Conservation (phyloP, 1,139 yeast genomes). For the Debaryomyces singareniensis region DNA sequence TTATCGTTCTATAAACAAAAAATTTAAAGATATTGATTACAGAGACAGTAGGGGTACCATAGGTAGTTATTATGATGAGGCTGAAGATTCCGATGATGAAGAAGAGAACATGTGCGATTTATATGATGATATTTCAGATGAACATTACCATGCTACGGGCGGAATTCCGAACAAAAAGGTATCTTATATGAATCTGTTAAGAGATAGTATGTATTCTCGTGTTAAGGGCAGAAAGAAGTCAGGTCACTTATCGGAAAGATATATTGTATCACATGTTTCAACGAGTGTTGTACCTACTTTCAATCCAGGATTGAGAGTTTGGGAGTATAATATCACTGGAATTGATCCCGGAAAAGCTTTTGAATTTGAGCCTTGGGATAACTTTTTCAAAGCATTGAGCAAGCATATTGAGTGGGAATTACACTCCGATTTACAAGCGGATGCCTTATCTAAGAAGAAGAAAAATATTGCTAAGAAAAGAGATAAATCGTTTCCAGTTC, state of each 20-base stretch:
- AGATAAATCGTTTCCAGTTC: conserved; percentile 65
- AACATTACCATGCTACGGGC: conserved; percentile 31
- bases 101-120: conserved; percentile 2
- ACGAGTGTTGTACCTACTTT: conserved; percentile 83
- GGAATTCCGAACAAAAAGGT: conserved; percentile 67
- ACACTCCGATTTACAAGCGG: conserved; percentile 11
- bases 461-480: conserved; percentile 12
- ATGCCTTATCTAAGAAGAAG: conserved; percentile 11
- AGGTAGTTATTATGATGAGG: conserved; percentile 2
- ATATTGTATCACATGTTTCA: conserved; percentile 62
- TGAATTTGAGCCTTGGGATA: conserved; percentile 43
- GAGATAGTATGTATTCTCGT: conserved; percentile 45
- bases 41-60: conserved; percentile 1
- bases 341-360: conserved; percentile 18
- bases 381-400: conserved; percentile 46
- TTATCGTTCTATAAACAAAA: conserved; percentile 41
- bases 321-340: conserved; percentile 76
- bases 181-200: conserved; percentile 48
- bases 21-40: conserved; percentile 5
- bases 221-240: conserved; percentile 38
- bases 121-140: conserved; percentile 3
- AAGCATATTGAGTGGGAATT: conserved; percentile 15
- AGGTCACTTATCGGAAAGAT: conserved; percentile 49
- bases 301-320: conserved; percentile 74
- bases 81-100: conserved; percentile 5